Evolutionary conservation across 2,329 filamentous ascomycete genomes (phyloP), one percentile per base, ranked within the genome.

Genomic region (Mycosphaerella sp.): DNA sequence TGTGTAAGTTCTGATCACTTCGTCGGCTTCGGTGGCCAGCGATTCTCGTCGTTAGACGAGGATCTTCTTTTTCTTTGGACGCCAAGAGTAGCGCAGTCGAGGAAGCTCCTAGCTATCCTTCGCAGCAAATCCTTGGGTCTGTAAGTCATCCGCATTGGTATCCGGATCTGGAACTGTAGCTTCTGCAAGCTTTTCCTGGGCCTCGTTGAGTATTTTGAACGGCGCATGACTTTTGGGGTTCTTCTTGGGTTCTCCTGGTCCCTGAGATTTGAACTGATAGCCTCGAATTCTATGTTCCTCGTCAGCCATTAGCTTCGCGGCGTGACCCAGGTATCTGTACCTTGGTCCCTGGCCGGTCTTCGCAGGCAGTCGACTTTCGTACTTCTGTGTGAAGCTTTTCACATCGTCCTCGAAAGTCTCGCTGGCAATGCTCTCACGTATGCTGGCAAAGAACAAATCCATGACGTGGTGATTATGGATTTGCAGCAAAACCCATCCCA

Each of bases 401-500:
- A 73, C 65, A 21, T 85, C 80, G 2, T 74, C 63, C 2, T 81
- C 78, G 59, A 80, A 85, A 14, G 73, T 80, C 6, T 73, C 77
- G 0, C 69, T 69, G 34, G 70, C 69, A 12, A 97, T 84, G 52
- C 82, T 83, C 1, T 71, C 67, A 17, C 92, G 82, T 6, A 95
- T 76, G 0, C 77, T 80, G 0, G 74, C 70, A 69, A 97, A 95
- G 74, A 97, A 95, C 0, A 73, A 65, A 44, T 81, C 78, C 50
- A 95, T 71, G 6, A 86, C 73, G 57, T 84, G 78, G 68, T 95
- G 84, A 69, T 98, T 98, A 73, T 98, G 93, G 3, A 95, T 79
- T 69, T 97, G 92, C 6, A 98, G 77, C 6, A 98, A 78, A 0
- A 86, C 87, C 93, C 93, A 98, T 23, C 86, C 92, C 4, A 96